These are phyloP conservation scores for Aureobasidium sp. DNA, from an alignment of 2,329 filamentous ascomycete genomes.

Conservation along the genomic window DNA sequence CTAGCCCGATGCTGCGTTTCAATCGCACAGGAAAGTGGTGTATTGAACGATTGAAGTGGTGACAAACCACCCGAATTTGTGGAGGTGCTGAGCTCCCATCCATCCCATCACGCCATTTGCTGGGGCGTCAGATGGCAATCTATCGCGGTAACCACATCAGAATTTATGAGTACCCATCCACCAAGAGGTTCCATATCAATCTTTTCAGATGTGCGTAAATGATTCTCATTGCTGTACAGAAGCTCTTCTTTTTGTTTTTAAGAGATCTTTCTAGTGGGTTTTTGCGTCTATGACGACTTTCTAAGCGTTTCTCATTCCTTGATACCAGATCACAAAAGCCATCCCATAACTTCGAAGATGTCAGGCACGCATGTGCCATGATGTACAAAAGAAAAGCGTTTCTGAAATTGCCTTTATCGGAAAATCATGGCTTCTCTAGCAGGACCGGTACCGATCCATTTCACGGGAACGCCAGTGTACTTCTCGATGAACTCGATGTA, in stretches of 20 bases:
- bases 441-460: conserved; percentile 61
- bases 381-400: neutral
- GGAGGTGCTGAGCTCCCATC: too few relatives aligned
- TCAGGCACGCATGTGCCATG: neutral
- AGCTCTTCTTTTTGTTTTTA: neutral
- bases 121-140: neutral
- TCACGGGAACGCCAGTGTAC: conserved; percentile 56
- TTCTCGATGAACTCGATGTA: conserved; percentile 64
- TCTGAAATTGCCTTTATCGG: conserved; percentile 6
- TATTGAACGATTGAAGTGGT: neutral
- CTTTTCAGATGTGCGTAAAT: conserved; percentile 3
- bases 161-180: too few relatives aligned
- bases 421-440: conserved; percentile 58
- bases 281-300: conserved; percentile 7
- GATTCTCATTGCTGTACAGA: neutral
- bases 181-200: too few relatives aligned
- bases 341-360: conserved; percentile 3
- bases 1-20: too few relatives aligned
- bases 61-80: neutral
- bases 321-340: conserved; percentile 7
- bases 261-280: neutral
- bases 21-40: too few relatives aligned
- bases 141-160: neutral
- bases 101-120: too few relatives aligned
- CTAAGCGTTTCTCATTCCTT: conserved; percentile 10